Percentiles rank a stretch among this genome's conserved stretches.
Conservation (phyloP, 1,284 basidiomycete species). For the Leccinum angustisporum region DNA sequence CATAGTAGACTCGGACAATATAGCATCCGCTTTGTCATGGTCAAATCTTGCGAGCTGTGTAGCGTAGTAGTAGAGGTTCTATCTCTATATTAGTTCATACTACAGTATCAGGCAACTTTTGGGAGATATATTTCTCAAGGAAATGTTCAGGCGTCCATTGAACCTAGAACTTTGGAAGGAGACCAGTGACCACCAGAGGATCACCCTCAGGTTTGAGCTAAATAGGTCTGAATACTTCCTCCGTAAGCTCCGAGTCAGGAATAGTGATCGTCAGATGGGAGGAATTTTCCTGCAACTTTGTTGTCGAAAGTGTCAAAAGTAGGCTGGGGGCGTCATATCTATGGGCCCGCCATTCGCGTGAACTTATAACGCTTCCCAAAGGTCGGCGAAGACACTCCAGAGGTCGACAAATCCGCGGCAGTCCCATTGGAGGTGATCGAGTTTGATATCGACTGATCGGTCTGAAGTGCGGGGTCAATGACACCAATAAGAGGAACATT, state of each 20-base stretch:
- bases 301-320: constrained; percentile 17
- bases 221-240: constrained; percentile 61
- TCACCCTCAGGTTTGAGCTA: constrained; percentile 63
- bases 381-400: constrained; percentile 5
- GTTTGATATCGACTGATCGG: constrained; percentile 8
- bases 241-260: constrained; percentile 51
- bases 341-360: constrained; percentile 5
- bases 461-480: constrained; percentile 30
- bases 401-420: constrained; percentile 11
- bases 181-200: constrained; percentile 73
- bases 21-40: too few relatives aligned
- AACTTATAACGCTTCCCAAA: constrained; percentile 14
- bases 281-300: constrained; percentile 35
- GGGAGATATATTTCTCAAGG: constrained; percentile 63
- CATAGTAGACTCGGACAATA: too few relatives aligned
- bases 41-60: too few relatives aligned
- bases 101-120: constrained; percentile 77
- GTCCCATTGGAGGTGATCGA: constrained; percentile 12
- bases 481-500: constrained; percentile 20
- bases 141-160: constrained; percentile 86
- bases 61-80: constrained; percentile 23
- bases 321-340: constrained; percentile 15
- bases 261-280: constrained; percentile 49
- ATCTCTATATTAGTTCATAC: constrained; percentile 39
- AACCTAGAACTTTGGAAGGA: constrained; percentile 60